Evolutionary conservation across 768 basidiomycete genomes (phyloP), one percentile per base, ranked within the genome.

Genomic region (Dioszegia hungarica): DNA sequence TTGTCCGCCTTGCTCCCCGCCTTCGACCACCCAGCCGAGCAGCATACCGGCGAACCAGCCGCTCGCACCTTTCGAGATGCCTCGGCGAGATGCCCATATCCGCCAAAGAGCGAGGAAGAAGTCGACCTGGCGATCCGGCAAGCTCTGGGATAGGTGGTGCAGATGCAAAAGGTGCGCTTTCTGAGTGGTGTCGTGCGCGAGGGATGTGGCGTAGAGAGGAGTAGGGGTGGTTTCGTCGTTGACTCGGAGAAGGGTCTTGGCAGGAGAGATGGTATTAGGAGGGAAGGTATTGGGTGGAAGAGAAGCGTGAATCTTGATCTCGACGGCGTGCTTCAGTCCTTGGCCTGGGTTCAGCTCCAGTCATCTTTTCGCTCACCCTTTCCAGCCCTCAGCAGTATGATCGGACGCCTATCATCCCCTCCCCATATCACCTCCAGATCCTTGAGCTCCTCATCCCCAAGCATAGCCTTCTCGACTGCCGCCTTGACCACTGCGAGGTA

Each of bases 61-160:
- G 19, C 68, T 70, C 19, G 60, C 62, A 12, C 70, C 65, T 43
- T 56, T 38, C 44, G 24, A 41, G 54, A 74, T 56, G 4, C 90
- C 90, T 38, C 92, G 81, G 64, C 92, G 87, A 47, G 85, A 84
- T 1, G 89, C 89, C 95, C 95, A 99, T 15, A 93, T 82, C 10
- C 90, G 83, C 15, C 97, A 82, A 0, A 97, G 79, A 0, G 86
- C 80, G 9, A 90, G 73, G 0, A 89, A 89, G 48, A 92, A 86
- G 1, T 76, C 73, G 72, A 89, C 91, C 0, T 85, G 81, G 0
- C 86, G 81, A 10, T 78, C 76, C 10, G 77, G 67, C 24, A 83
- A 77, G 38, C 86, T 62, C 1, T 79, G 68, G 66, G 86, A 82
- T 8, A 82, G 77, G 9, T 79, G 76, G 29, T 86, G 79, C 5